Evolutionary conservation across 768 basidiomycete species (phyloP).

Genomic region (Leccinum uliginosum): DNA sequence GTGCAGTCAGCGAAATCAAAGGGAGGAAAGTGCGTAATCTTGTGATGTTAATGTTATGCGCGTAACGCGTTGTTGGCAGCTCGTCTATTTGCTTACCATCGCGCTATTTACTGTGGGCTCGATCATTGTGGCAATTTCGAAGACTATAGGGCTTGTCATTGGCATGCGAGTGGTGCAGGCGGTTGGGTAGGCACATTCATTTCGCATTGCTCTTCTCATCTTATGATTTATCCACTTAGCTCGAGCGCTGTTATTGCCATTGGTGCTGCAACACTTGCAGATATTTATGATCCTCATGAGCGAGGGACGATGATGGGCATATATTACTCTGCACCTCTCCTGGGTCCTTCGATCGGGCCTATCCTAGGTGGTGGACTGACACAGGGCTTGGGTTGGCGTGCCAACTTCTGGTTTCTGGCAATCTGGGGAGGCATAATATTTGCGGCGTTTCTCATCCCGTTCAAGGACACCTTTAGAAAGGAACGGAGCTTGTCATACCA

Average conservation of each 20-base stretch:
- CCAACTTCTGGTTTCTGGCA: conserved; percentile 80
- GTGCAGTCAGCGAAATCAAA: conserved; percentile 45
- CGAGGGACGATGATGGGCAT: conserved; percentile 79
- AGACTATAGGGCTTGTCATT: conserved; percentile 54
- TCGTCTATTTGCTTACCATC: conserved; percentile 54
- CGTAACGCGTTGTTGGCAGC: conserved; percentile 23
- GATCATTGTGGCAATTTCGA: conserved; percentile 53
- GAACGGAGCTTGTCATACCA: conserved; percentile 84
- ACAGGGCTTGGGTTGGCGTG: conserved; percentile 70
- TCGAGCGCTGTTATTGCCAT: conserved; percentile 68
- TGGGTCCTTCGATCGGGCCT: conserved; percentile 67
- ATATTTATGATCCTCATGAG: conserved; percentile 71
- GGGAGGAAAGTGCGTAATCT: conserved; percentile 56
- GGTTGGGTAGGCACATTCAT: conserved; percentile 42
- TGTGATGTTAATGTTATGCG: neutral
- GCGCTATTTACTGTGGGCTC: conserved; percentile 52
- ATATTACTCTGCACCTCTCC: conserved; percentile 74
- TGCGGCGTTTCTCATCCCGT: conserved; percentile 59
- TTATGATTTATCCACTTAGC: conserved; percentile 27
- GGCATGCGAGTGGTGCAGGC: conserved; percentile 67
- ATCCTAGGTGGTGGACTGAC: conserved; percentile 70
- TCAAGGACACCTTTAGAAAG: conserved; percentile 79
- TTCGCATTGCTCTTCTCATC: neutral
- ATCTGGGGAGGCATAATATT: conserved; percentile 56
- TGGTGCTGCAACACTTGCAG: conserved; percentile 69